Base-by-base conservation (phyloP, 2,329 filamentous ascomycete genomes). In the Fusarium decemcellulare region DNA sequence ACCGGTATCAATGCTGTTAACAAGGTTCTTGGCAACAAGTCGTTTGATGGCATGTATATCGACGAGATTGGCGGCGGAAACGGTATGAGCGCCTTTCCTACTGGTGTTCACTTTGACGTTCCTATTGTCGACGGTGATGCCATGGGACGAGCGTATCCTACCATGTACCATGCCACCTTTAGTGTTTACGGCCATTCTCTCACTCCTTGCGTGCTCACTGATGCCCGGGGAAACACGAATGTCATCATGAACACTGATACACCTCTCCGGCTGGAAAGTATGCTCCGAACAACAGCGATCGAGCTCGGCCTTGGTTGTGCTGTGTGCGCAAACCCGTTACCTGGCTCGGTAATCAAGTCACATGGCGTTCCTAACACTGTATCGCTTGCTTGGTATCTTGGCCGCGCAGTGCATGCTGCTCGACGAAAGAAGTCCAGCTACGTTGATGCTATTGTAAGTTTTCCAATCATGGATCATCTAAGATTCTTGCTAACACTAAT, bases 321-420 rank as follows among this genome's bases (percentile, higher is more conserved):
- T 1, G 77, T 80, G 6, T 79, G 77, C 32, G 74, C 76, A 3
- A 75, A 75, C 12, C 80, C 80, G 0, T 68, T 81, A 4, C 71
- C 72, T 0, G 80, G 75, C 2, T 75, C 75, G 0, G 75, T 72
- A 0, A 73, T 82, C 40, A 81, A 81, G 46, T 62, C 77, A 0
- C 72, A 77, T 16, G 74, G 74, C 10, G 73, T 81, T 7, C 77
- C 83, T 48, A 82, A 86, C 61, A 87, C 84, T 0, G 73, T 85
- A 10, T 86, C 84, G 0, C 81, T 84, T 59, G 82, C 83, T 1
- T 88, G 84, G 86, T 80, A 84, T 40, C 88, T 91, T 29, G 88
- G 89, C 0, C 83, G 88, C 0, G 87, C 87, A 0, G 71, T 75
- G 1, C 70, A 73, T 15, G 40, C 64, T 5, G 72, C 72, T 27